Percentiles rank a stretch among this genome's conserved stretches.
Conservation (phyloP, 306 rosid species). For the Fagus crenata region DNA sequence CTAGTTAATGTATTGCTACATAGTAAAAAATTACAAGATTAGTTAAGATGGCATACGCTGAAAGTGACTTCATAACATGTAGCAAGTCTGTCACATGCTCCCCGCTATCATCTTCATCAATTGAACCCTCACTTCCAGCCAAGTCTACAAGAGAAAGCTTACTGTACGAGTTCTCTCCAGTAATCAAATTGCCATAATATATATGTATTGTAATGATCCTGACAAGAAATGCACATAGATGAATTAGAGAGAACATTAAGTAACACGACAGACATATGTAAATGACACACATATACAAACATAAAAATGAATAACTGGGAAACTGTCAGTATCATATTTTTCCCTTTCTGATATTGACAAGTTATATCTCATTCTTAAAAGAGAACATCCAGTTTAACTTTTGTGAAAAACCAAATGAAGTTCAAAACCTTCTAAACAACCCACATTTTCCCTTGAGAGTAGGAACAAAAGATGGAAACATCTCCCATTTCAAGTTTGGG, state of each 20-base stretch:
- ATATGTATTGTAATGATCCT: slow-evolving; percentile 82
- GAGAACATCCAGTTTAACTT: not conserved
- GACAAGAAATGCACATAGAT: slow-evolving; percentile 38
- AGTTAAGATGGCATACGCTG: slow-evolving; percentile 71
- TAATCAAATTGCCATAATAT: slow-evolving; percentile 65
- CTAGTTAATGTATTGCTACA: not conserved
- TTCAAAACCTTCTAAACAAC: not conserved
- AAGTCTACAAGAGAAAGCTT: slow-evolving; percentile 88
- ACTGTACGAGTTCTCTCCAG: slow-evolving; percentile 77
- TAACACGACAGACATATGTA: not conserved
- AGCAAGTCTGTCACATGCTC: slow-evolving; percentile 89
- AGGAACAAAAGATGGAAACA: not conserved
- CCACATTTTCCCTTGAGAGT: not conserved
- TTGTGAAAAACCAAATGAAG: not conserved
- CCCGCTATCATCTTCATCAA: slow-evolving; percentile 82
- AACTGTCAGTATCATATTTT: not conserved
- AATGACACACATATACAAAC: slow-evolving; percentile 3
- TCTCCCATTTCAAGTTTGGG: not conserved
- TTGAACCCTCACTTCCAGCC: slow-evolving; percentile 96
- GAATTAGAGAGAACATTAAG: slow-evolving; percentile 29
- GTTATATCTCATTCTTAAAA: not conserved
- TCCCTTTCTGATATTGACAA: not conserved
- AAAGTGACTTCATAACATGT: slow-evolving; percentile 97
- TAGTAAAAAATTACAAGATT: slow-evolving; percentile 5
- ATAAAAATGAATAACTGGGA: slow-evolving; percentile 2